A percentile compares a stretch with the other conserved stretches of the same genome.
These are phyloP conservation scores for Nicotiana benthamiana DNA, from an alignment of 257 asterid genomes.

Conservation along the genomic window DNA sequence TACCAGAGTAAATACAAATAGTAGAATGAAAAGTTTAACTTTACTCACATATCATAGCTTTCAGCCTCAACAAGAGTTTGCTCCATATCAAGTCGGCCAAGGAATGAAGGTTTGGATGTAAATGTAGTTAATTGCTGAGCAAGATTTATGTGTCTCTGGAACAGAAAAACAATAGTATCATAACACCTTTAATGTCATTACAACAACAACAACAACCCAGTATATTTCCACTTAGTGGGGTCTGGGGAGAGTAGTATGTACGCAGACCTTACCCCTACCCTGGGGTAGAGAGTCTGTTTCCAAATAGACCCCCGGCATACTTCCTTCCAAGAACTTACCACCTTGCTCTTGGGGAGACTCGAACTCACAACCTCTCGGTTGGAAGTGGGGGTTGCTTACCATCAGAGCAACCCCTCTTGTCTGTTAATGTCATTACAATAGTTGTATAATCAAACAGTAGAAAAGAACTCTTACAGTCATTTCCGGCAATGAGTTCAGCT, in stretches of 20 bases:
- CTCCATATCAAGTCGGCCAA: constrained; percentile 86
- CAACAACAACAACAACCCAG: too few relatives aligned
- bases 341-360: too few relatives aligned
- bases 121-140: constrained; percentile 84
- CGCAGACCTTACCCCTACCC: too few relatives aligned
- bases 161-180: constrained; percentile 24
- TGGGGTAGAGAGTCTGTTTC: too few relatives aligned
- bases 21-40: neutral
- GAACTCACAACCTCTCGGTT: too few relatives aligned
- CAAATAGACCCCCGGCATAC: too few relatives aligned
- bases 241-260: too few relatives aligned
- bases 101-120: constrained; percentile 83
- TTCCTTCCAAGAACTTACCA: too few relatives aligned
- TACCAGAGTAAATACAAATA: neutral
- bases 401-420: too few relatives aligned
- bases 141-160: constrained; percentile 95
- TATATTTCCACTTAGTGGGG: too few relatives aligned
- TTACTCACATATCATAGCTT: constrained; percentile 79
- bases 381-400: too few relatives aligned
- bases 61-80: constrained; percentile 92
- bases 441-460: constrained; percentile 6
- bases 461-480: constrained; percentile 67
- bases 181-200: neutral
- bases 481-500: constrained; percentile 96
- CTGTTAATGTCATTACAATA: neutral